These are phyloP conservation scores for Leccinum rimulosum DNA, from an alignment of 768 basidiomycete species.

Conservation along the genomic window DNA sequence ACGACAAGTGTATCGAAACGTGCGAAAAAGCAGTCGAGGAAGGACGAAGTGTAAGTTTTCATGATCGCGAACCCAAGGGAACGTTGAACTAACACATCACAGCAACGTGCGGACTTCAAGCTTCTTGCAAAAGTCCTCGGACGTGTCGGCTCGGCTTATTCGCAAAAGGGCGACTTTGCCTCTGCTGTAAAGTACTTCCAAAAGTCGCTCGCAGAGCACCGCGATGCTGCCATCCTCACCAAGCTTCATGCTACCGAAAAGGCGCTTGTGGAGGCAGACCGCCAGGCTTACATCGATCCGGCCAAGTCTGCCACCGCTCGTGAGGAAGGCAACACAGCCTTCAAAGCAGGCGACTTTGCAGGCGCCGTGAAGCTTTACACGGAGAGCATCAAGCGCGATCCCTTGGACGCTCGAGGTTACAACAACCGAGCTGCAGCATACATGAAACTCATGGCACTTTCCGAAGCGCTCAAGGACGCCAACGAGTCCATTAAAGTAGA, in stretches of 20 bases:
- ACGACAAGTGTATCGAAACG: conserved; percentile 84
- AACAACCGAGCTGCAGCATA: conserved; percentile 99
- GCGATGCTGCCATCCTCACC: conserved; percentile 87
- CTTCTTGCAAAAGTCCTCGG: conserved; percentile 92
- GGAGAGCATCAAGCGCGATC: conserved; percentile 96
- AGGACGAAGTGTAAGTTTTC: conserved; percentile 64
- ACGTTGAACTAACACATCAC: background rate
- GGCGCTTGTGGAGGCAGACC: conserved; percentile 71
- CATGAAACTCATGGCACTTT: conserved; percentile 89
- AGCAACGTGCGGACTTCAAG: conserved; percentile 89
- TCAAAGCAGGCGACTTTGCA: conserved; percentile 92
- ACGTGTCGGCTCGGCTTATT: conserved; percentile 82
- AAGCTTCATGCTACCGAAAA: conserved; percentile 88
- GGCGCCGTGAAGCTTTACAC: conserved; percentile 89
- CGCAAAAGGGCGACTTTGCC: conserved; percentile 70
- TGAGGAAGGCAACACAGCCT: conserved; percentile 88
- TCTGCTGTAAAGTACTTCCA: conserved; percentile 89
- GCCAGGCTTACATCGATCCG: conserved; percentile 84
- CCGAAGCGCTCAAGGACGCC: conserved; percentile 95
- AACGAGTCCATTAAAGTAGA: conserved; percentile 92
- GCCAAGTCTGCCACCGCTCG: conserved; percentile 77
- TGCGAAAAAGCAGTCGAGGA: conserved; percentile 98
- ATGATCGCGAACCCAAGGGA: background rate
- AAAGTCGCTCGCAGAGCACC: conserved; percentile 94
- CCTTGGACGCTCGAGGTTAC: conserved; percentile 86